Conservation (phyloP, 495 filamentous ascomycete genomes). For the Penicillium dipodomyicola region DNA sequence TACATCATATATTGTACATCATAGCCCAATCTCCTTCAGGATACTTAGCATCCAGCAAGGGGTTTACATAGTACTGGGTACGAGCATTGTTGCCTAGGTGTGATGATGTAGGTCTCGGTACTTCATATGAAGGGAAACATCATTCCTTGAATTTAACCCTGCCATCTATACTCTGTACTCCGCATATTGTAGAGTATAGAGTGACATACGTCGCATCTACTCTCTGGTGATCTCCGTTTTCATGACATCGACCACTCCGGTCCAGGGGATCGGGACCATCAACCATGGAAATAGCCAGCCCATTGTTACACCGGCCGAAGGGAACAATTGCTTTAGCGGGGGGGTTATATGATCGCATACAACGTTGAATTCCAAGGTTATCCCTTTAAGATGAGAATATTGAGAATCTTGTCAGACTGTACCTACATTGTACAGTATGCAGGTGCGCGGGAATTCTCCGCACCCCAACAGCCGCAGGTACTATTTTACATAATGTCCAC, state of each 20-base stretch:
- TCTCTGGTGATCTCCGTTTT: constrained; percentile 10
- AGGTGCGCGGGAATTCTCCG: constrained; percentile 24
- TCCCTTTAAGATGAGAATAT: no score
- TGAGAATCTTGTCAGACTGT: background rate
- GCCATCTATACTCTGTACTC: background rate
- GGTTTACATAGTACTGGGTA: constrained; percentile 11
- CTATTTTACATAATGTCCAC: constrained; percentile 6
- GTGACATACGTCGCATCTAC: background rate
- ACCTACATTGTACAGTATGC: constrained; percentile 10
- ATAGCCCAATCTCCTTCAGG: background rate
- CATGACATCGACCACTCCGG: constrained; percentile 28
- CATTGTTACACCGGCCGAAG: constrained; percentile 21
- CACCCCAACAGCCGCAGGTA: constrained; percentile 21
- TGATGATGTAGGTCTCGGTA: constrained; percentile 17
- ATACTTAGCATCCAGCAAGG: constrained; percentile 24
- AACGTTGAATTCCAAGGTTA: no score
- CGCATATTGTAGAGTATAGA: background rate
- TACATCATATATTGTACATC: constrained; percentile 6
- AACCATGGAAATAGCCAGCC: constrained; percentile 22
- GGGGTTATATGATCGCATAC: constrained; percentile 14
- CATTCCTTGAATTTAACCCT: constrained; percentile 19
- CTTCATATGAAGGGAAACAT: constrained; percentile 2
- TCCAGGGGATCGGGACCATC: constrained; percentile 4
- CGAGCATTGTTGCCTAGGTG: constrained; percentile 16
- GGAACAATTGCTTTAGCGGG: constrained; percentile 4